These are phyloP conservation scores for Aspergillus cejpii DNA, from an alignment of 2,329 filamentous ascomycete species.

Conservation along the genomic window DNA sequence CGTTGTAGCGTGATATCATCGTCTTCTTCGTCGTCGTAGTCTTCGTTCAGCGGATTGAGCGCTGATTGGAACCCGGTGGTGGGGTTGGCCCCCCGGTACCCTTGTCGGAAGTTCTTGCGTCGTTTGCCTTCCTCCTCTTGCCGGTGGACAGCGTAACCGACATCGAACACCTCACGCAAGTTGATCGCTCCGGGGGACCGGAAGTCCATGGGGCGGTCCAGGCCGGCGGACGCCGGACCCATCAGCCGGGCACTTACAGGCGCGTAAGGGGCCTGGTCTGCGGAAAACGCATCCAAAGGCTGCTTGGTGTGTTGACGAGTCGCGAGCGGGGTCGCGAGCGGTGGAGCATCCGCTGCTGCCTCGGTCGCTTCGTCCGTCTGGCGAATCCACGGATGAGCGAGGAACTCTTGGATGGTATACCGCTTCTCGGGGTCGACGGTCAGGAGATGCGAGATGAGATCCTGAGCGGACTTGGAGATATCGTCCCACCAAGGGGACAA, in stretches of 20 bases:
- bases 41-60: slow-evolving; percentile 59
- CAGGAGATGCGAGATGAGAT: slow-evolving; percentile 85
- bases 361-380: slow-evolving; percentile 61
- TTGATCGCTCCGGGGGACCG: slow-evolving; percentile 92
- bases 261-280: slow-evolving; percentile 36
- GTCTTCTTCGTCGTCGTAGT: slow-evolving; percentile 56
- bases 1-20: slow-evolving; percentile 21
- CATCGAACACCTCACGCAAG: slow-evolving; percentile 92
- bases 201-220: slow-evolving; percentile 76
- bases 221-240: slow-evolving; percentile 49
- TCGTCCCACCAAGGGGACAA: slow-evolving; percentile 99
- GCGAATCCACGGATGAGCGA: slow-evolving; percentile 90
- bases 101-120: slow-evolving; percentile 72
- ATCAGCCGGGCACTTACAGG: slow-evolving; percentile 49
- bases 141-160: slow-evolving; percentile 93
- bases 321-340: slow-evolving; percentile 60
- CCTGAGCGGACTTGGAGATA: slow-evolving; percentile 89
- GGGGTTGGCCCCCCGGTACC: slow-evolving; percentile 52
- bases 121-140: slow-evolving; percentile 95
- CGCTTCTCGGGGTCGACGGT: slow-evolving; percentile 93
- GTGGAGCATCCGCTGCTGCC: slow-evolving; percentile 62
- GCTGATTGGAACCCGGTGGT: slow-evolving; percentile 55
- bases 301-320: slow-evolving; percentile 50
- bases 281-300: slow-evolving; percentile 50
- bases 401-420: slow-evolving; percentile 86